A percentile compares a stretch with the other conserved stretches of the same genome.
These are phyloP conservation scores for Trypethelium eluteriae DNA, from an alignment of 495 filamentous ascomycete genomes.

Conservation along the genomic window DNA sequence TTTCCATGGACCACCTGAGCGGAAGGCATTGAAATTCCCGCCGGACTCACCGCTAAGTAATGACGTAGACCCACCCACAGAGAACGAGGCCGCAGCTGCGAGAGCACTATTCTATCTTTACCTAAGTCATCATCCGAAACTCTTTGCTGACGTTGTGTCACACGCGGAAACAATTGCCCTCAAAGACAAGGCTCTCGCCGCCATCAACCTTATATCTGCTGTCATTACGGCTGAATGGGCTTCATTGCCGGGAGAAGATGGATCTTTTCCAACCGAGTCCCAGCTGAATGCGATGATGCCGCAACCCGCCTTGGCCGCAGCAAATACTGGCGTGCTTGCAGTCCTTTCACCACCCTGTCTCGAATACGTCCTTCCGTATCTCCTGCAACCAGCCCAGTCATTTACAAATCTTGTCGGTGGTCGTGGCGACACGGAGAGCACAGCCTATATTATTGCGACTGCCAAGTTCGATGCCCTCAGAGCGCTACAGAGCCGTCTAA, in stretches of 20 bases:
- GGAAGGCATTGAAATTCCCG: slow-evolving; percentile 28
- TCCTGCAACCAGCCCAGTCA: slow-evolving; percentile 51
- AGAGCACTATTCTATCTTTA: slow-evolving; percentile 53
- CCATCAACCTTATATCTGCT: slow-evolving; percentile 46
- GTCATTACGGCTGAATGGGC: slow-evolving; percentile 52
- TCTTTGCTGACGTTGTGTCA: slow-evolving; percentile 48
- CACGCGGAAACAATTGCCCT: slow-evolving; percentile 53
- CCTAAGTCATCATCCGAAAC: slow-evolving; percentile 40
- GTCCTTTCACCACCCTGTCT: slow-evolving; percentile 47
- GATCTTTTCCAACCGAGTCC: slow-evolving; percentile 26
- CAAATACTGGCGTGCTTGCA: slow-evolving; percentile 41
- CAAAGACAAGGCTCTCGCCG: slow-evolving; percentile 50
- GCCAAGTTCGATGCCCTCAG: slow-evolving; percentile 53
- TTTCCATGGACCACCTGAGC: slow-evolving; percentile 45
- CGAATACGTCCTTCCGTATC: slow-evolving; percentile 48
- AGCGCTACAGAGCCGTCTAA: slow-evolving; percentile 31
- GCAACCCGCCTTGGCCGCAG: slow-evolving; percentile 18
- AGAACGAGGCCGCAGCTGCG: slow-evolving; percentile 47
- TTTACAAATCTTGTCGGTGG: slow-evolving; percentile 54
- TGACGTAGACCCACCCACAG: slow-evolving; percentile 24
- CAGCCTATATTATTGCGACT: slow-evolving; percentile 52
- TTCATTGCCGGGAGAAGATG: slow-evolving; percentile 40
- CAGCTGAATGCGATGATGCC: neutral
- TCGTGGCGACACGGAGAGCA: slow-evolving; percentile 49
- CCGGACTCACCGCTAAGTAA: slow-evolving; percentile 38